A percentile compares a stretch with the other conserved stretches of the same genome.
Evolutionary conservation across 805 yeast species (phyloP).

Genomic region (Lachancea cidri): DNA sequence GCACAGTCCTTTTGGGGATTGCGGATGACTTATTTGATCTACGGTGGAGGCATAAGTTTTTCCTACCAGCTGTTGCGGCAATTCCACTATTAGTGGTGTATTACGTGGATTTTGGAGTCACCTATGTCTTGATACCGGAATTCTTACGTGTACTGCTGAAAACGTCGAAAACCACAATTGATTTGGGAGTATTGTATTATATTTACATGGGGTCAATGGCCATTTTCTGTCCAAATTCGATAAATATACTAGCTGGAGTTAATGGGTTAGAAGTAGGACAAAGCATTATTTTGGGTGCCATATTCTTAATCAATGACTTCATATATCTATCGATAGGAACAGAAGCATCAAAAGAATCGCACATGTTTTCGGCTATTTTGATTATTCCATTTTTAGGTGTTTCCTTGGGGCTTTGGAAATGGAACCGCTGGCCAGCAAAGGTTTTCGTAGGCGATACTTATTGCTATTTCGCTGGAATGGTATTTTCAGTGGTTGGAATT

Average conservation of each 20-base stretch:
- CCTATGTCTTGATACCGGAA: slow-evolving; percentile 78
- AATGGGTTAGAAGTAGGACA: slow-evolving; percentile 98
- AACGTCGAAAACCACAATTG: slow-evolving; percentile 41
- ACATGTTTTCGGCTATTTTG: slow-evolving; percentile 71
- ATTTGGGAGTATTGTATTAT: slow-evolving; percentile 78
- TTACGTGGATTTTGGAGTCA: slow-evolving; percentile 89
- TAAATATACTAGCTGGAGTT: slow-evolving; percentile 92
- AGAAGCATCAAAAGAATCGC: slow-evolving; percentile 69
- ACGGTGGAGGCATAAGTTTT: slow-evolving; percentile 96
- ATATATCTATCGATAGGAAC: slow-evolving; percentile 54
- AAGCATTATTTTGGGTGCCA: slow-evolving; percentile 66
- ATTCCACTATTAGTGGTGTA: slow-evolving; percentile 88
- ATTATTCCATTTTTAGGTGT: slow-evolving; percentile 86
- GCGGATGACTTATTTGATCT: slow-evolving; percentile 94
- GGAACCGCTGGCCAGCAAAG: slow-evolving; percentile 85
- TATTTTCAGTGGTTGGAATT: slow-evolving; percentile 94
- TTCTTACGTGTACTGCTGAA: slow-evolving; percentile 44
- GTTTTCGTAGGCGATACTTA: slow-evolving; percentile 98
- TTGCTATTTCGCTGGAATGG: slow-evolving; percentile 98
- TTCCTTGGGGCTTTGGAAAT: slow-evolving; percentile 65
- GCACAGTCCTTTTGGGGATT: slow-evolving; percentile 79
- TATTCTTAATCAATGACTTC: slow-evolving; percentile 71
- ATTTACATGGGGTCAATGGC: slow-evolving; percentile 86
- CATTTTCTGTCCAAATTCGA: slow-evolving; percentile 92
- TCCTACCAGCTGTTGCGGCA: slow-evolving; percentile 90